Conservation (phyloP, 1,284 basidiomycete genomes). For the Psilocybe mexicana region DNA sequence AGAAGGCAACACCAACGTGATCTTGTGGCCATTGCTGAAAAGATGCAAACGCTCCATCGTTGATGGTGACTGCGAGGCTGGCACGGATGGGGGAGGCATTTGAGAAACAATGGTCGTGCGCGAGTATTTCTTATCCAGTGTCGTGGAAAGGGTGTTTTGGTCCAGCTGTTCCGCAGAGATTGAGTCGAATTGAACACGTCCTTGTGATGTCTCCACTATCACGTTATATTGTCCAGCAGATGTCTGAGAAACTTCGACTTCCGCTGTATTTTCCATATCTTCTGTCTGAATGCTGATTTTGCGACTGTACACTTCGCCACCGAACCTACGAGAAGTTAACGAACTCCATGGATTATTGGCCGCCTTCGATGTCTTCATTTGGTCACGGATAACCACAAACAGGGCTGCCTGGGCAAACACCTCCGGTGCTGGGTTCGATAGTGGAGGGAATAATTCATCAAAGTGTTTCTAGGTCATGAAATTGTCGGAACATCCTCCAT, state of each 20-base stretch:
- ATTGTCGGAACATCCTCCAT: slow-evolving; percentile 7
- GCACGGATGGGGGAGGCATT: slow-evolving; percentile 47
- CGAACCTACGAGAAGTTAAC: slow-evolving; percentile 73
- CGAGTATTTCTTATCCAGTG: slow-evolving; percentile 46
- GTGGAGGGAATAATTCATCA: slow-evolving; percentile 71
- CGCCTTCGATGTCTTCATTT: slow-evolving; percentile 30
- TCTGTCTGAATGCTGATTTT: slow-evolving; percentile 61
- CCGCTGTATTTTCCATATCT: slow-evolving; percentile 36
- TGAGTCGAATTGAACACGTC: slow-evolving; percentile 44
- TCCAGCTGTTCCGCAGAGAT: slow-evolving; percentile 58
- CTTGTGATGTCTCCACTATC: slow-evolving; percentile 41
- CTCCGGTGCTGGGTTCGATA: slow-evolving; percentile 57
- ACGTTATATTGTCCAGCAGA: slow-evolving; percentile 54
- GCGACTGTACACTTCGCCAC: slow-evolving; percentile 68
- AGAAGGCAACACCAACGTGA: slow-evolving; percentile 59
- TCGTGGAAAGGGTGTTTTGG: slow-evolving; percentile 49
- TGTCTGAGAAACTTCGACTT: slow-evolving; percentile 48
- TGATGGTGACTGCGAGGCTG: slow-evolving; percentile 49
- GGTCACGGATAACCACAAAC: slow-evolving; percentile 71
- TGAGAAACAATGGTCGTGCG: slow-evolving; percentile 77
- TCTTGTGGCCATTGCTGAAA: slow-evolving; percentile 60
- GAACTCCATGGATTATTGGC: slow-evolving; percentile 64
- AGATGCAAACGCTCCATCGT: slow-evolving; percentile 72
- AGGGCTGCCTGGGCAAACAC: slow-evolving; percentile 79
- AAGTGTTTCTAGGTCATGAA: slow-evolving; percentile 67